These are phyloP conservation scores for Sergeia podlipaevii DNA, from an alignment of 208 protist genomes.

Conservation along the genomic window DNA sequence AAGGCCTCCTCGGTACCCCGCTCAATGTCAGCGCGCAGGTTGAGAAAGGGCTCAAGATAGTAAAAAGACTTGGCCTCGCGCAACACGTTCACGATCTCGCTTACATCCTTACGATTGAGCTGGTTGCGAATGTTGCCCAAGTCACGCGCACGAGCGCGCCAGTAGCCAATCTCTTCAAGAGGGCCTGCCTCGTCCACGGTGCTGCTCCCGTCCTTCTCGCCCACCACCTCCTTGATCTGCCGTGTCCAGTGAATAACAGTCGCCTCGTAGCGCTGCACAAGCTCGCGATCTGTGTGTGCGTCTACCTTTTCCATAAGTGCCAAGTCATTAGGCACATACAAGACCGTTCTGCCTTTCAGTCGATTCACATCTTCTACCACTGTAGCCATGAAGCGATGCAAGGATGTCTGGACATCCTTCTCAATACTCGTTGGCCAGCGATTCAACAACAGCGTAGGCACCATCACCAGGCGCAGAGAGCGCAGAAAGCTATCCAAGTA, in stretches of 20 bases:
- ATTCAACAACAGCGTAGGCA: slow-evolving; percentile 84
- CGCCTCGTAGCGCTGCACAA: slow-evolving; percentile 96
- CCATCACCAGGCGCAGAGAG: slow-evolving; percentile 68
- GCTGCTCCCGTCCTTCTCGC: slow-evolving; percentile 67
- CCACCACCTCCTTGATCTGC: slow-evolving; percentile 98
- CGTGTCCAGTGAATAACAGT: slow-evolving; percentile 98
- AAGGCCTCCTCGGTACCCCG: slow-evolving; percentile 92
- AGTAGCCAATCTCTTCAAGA: slow-evolving; percentile 97
- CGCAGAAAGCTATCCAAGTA: slow-evolving; percentile 90
- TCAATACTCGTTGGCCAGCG: slow-evolving; percentile 95
- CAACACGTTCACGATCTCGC: slow-evolving; percentile 88
- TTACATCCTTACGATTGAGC: slow-evolving; percentile 90
- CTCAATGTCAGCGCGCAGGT: slow-evolving; percentile 92
- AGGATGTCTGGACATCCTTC: slow-evolving; percentile 92
- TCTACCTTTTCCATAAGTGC: slow-evolving; percentile 21
- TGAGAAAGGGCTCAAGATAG: slow-evolving; percentile 94
- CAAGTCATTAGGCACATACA: slow-evolving; percentile 97
- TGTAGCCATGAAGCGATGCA: slow-evolving; percentile 97
- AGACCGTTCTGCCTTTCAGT: slow-evolving; percentile 93
- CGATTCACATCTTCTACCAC: slow-evolving; percentile 95
- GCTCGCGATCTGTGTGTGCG: slow-evolving; percentile 89
- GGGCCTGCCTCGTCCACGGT: slow-evolving; percentile 77
- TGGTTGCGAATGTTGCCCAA: slow-evolving; percentile 94
- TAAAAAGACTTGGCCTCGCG: slow-evolving; percentile 91
- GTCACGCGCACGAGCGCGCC: slow-evolving; percentile 92